Percentiles rank a stretch among this genome's conserved stretches.
phyloP scores from a whole-genome alignment of 2,329 filamentous ascomycete species.

The Exophiala calicioides region DNA sequence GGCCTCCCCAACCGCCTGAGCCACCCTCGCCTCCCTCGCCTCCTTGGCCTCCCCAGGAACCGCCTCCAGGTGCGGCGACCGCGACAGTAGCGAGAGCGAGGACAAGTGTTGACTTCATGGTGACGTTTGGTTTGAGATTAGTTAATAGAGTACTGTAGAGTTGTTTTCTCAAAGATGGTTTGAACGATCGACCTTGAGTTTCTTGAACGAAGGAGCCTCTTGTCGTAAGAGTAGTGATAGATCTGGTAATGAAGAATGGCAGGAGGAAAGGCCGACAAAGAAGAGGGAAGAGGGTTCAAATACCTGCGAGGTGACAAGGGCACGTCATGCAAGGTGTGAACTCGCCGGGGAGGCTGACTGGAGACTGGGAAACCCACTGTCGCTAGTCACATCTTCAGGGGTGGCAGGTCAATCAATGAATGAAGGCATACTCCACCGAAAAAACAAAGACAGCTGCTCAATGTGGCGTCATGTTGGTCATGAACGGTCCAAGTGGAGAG shows the following conservation, averaged over 20 bases:
- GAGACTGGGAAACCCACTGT: conserved; percentile 7
- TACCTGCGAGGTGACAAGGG: conserved; percentile 16
- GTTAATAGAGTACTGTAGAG: neutral
- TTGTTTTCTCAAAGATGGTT: neutral
- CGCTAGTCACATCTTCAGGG: conserved; percentile 16
- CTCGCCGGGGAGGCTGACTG: conserved; percentile 21
- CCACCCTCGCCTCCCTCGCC: conserved; percentile 13
- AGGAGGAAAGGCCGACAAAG: conserved; percentile 12
- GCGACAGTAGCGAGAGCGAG: conserved; percentile 26
- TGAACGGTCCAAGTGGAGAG: too few species aligned
- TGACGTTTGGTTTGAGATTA: conserved; percentile 17
- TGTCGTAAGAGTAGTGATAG: conserved; percentile 20
- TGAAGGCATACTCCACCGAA: conserved; percentile 1
- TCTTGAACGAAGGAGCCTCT: conserved; percentile 22
- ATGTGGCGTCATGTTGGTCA: neutral
- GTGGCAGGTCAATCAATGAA: conserved; percentile 18
- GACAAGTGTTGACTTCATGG: conserved; percentile 27
- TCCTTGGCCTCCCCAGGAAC: conserved; percentile 11
- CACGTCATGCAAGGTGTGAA: conserved; percentile 27
- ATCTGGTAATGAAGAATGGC: conserved; percentile 17
- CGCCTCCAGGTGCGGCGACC: conserved; percentile 25
- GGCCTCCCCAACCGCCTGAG: conserved; percentile 16
- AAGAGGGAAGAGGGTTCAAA: conserved; percentile 22
- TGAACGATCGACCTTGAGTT: conserved; percentile 12
- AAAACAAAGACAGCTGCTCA: conserved; percentile 4